Evolutionary conservation across 164 flowering plant species (phyloP), one percentile per base, ranked within the genome.

Genomic region (Annona squamosa): DNA sequence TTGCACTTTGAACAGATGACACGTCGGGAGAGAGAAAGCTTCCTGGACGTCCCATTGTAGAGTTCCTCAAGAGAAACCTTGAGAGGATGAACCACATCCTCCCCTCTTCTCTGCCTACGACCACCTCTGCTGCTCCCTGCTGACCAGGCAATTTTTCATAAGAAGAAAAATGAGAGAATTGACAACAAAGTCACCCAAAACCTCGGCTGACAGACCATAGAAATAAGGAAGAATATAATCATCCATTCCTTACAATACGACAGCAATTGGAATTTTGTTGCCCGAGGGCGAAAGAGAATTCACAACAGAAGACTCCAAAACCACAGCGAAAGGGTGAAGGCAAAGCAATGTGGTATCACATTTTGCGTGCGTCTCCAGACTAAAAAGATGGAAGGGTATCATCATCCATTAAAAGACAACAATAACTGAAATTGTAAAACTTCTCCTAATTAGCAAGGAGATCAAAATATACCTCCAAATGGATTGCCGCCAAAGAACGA

Each of bases 51-150:
- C 4, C 93, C 93, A 81, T 81, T 84, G 59, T 87, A 89, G 73
- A 87, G 69, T 73, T 89, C 91, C 76, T 89, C 93, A 42, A 89
- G 75, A 65, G 91, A 87, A 69, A 84, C 91, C 80, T 85, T 87
- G 73, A 87, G 59, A 48, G 82, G 42, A 46, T 89, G 91, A 41
- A 87, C 86, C 0, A 89, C 88, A 80, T 89, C 93, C 37, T 89
- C 91, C 57, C 93, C 93, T 63, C 73, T 83, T 70, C 72, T 86
- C 80, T 86, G 87, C 75, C 91, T 85, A 65, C 88, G 77, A 65
- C 87, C 86, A 65, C 88, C 82, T 19, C 81, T 73, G 74, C 87
- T 82, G 71, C 86, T 80, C 78, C 81, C 85, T 76, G 56, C 41
- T 59, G 74, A 26, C 56, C 42, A 66, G 5, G 12, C 46, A 42